Evolutionary conservation across 441 rosid genomes (phyloP), one percentile per base, ranked within the genome.

Genomic region (Francoa sonchifolia): DNA sequence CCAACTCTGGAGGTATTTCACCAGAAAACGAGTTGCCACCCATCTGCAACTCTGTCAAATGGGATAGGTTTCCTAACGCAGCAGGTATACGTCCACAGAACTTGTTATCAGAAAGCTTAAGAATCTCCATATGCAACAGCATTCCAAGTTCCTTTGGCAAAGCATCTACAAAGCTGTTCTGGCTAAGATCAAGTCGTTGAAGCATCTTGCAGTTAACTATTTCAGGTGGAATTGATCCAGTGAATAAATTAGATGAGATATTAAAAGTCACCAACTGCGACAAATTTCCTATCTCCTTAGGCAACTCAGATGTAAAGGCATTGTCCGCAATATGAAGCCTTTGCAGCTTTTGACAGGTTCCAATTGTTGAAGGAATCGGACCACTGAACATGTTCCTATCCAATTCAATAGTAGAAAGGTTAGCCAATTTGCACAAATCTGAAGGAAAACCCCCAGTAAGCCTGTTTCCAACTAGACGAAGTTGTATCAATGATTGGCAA

Each of bases 31-130:
- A 57, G 65, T 90, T 90, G 42, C 83, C 86, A 15, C 99, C 99
- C 99, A 90, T 82, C 64, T 86, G 90, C 58, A 90, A 57, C 71
- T 90, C 96, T 1, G 85, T 86, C 74, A 86, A 63, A 68, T 69
- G 99, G 12, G 94, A 68, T 29, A 90, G 79, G 53, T 76, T 73
- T 40, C 99, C 96, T 19, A 90, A 49, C 28, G 89, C 59, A 14
- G 61, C 62, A 10, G 99, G 96, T 59, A 90, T 73, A 45, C 54
- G 45, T 36, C 90, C 87, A 6, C 90, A 80, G 39, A 86, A 73
- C 25, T 65, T 70, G 48, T 86, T 90, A 35, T 86, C 96, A 0
- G 95, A 86, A 62, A 82, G 76, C 57, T 42, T 67, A 37, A 86
- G 83, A 59, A 80, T 67, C 77, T 90, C 99, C 4, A 90, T 70